Evolutionary conservation across 192 early-diverging fungal species (phyloP).

Genomic region (Rhizoclosmatium globosum): DNA sequence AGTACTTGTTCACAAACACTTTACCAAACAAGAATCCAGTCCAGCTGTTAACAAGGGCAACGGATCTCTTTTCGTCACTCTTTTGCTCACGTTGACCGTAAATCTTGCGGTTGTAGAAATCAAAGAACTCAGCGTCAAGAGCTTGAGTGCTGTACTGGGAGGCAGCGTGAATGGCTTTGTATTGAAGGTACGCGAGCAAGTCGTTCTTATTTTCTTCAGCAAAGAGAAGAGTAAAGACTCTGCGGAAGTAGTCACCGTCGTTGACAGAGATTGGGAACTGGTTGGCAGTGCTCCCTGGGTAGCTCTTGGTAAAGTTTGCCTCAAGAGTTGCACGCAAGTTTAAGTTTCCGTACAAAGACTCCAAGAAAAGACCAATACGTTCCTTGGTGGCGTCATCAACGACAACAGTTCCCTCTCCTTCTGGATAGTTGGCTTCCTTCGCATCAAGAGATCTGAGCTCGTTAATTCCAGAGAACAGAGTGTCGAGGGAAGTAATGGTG

Average conservation of each 20-base stretch:
- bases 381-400: background rate
- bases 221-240: conserved; percentile 15
- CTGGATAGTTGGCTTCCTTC: conserved; percentile 17
- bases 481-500: conserved; percentile 3
- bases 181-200: conserved; percentile 28
- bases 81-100: conserved; percentile 27
- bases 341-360: background rate
- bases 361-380: conserved; percentile 11
- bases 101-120: conserved; percentile 19
- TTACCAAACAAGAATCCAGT: conserved; percentile 25
- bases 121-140: conserved; percentile 25
- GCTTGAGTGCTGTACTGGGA: background rate
- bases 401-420: background rate
- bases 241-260: conserved; percentile 31
- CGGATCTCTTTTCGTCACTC: conserved; percentile 22
- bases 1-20: conserved; percentile 23
- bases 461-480: conserved; percentile 15
- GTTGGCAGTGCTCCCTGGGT: conserved; percentile 7
- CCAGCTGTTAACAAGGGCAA: conserved; percentile 23
- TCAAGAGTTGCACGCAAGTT: background rate
- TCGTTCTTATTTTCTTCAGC: conserved; percentile 18
- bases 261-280: background rate
- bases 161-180: conserved; percentile 14
- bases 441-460: conserved; percentile 18
- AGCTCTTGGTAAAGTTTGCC: conserved; percentile 18